Evolutionary conservation across 2,329 filamentous ascomycete species (phyloP), one percentile per base, ranked within the genome.

Genomic region (Escovopsis sp.): DNA sequence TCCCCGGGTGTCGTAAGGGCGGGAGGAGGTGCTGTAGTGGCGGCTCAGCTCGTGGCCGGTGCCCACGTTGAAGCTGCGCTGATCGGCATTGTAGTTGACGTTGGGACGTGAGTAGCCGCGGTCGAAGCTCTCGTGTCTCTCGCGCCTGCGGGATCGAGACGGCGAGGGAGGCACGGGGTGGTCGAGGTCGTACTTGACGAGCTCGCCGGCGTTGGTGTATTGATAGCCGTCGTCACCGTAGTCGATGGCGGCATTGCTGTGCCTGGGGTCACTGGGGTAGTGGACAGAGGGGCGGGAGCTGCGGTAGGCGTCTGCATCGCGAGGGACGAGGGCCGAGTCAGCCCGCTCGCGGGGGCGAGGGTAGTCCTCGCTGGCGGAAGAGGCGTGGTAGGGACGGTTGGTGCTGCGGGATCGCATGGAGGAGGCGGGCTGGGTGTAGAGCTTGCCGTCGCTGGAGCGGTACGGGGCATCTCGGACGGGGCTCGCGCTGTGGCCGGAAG

Each of bases 181-280:
- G 38, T 72, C 68, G 19, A 78, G 54, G 48, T 78, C 74, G 44
- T 77, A 77, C 34, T 67, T 61, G 26, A 68, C 72, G 34, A 79
- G 50, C 36, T 77, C 72, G 41, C 69, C 65, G 12, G 72, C 71
- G 39, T 72, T 76, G 8, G 73, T 77, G 45, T 78, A 78, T 45
- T 74, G 70, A 45, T 71, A 78, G 8, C 67, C 72, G 32, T 74
- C 67, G 21, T 70, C 67, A 11, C 67, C 69, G 41, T 72, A 73
- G 42, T 70, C 66, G 31, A 67, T 55, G 8, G 60, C 53, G 38
- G 57, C 54, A 12, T 56, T 56, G 39, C 57, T 55, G 38, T 64
- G 63, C 31, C 62, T 62, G 2, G 61, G 52, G 9, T 57, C 53
- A 40, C 53, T 61, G 27, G 59, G 53, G 42, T 68, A 72, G 16